Evolutionary conservation across 768 basidiomycete genomes (phyloP).

Genomic region (Tricholoma flavovirens): DNA sequence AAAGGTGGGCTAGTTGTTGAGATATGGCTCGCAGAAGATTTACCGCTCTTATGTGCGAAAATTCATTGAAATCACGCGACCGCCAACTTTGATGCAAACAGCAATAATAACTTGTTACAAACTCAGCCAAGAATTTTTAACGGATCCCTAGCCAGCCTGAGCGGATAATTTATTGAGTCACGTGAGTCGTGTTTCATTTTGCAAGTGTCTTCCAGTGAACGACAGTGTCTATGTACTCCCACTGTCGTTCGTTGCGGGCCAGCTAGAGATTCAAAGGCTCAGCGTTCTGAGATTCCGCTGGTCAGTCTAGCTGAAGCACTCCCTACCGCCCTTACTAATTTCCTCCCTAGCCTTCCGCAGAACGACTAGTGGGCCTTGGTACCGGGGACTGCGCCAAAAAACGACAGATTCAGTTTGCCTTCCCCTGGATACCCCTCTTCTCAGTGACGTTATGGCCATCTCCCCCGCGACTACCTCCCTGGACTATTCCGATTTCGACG

Average conservation of each 20-base stretch:
- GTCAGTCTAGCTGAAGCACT: not conserved
- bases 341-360: not conserved
- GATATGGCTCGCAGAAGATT: no score
- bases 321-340: not conserved
- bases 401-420: not conserved
- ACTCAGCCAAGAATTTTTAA: no score
- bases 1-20: no score
- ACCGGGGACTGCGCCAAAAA: not conserved
- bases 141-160: not conserved
- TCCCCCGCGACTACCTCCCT: not conserved
- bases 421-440: not conserved
- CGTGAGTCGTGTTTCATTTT: conserved; percentile 2
- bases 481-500: not conserved
- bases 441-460: not conserved
- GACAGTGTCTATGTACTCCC: not conserved
- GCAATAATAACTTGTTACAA: no score
- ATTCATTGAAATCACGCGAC: no score
- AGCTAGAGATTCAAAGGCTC: not conserved
- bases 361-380: not conserved
- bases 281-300: not conserved
- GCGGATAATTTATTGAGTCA: not conserved
- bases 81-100: no score
- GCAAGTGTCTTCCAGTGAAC: not conserved
- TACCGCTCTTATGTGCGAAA: no score
- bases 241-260: not conserved